A percentile compares a stretch with the other conserved stretches of the same genome.
These are phyloP conservation scores for Cyberlindnera mississippiensis DNA, from an alignment of 805 yeast species.

Conservation along the genomic window DNA sequence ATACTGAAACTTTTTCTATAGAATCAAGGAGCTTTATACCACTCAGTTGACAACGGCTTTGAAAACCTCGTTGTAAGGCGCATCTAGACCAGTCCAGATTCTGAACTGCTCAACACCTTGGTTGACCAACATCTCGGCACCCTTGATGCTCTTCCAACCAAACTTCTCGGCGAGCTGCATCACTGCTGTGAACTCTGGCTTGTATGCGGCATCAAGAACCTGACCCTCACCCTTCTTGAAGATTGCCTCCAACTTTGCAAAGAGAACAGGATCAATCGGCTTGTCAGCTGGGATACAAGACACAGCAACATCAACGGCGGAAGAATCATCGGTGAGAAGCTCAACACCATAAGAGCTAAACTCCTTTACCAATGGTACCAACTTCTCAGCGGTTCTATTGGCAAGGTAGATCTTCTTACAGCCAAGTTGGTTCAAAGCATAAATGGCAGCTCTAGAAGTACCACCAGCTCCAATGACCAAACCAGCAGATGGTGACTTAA, in stretches of 20 bases:
- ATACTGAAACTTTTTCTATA: too few relatives aligned
- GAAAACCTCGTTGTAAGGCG: constrained; percentile 60
- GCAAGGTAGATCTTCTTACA: constrained; percentile 71
- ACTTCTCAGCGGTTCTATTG: constrained; percentile 73
- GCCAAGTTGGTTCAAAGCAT: constrained; percentile 77
- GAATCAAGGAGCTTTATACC: too few relatives aligned
- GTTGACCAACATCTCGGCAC: constrained; percentile 86
- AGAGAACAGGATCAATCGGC: constrained; percentile 53
- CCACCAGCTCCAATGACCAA: constrained; percentile 97
- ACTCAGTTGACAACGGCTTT: constrained; percentile 46
- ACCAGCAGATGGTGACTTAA: constrained; percentile 48
- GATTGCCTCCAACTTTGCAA: constrained; percentile 43
- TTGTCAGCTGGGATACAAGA: constrained; percentile 83
- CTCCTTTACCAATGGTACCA: constrained; percentile 50
- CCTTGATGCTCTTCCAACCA: constrained; percentile 83
- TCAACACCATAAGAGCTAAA: constrained; percentile 59
- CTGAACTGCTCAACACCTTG: constrained; percentile 90
- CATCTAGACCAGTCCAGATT: constrained; percentile 63
- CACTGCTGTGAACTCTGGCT: constrained; percentile 81
- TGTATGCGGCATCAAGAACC: constrained; percentile 90
- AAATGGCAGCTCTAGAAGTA: constrained; percentile 91
- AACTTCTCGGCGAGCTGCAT: constrained; percentile 70
- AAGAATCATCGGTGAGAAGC: constrained; percentile 41
- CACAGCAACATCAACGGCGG: constrained; percentile 55
- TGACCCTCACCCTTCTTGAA: constrained; percentile 40